phyloP scores from a whole-genome alignment of 768 basidiomycete species.

The Phylloporus arenicola region DNA sequence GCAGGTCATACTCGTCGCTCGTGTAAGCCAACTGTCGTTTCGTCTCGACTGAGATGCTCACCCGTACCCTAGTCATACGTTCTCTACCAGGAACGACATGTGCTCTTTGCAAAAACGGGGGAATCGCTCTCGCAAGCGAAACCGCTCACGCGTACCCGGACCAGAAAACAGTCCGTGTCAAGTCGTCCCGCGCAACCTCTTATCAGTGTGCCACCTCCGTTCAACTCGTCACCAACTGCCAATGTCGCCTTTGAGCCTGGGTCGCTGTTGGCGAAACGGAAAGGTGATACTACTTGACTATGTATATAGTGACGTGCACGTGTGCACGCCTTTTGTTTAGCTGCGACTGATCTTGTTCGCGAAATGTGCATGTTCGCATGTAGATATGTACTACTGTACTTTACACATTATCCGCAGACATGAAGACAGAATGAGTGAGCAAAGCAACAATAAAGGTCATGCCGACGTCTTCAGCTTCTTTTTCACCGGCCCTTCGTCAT shows the following conservation, averaged over 20 bases:
- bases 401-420: conserved; percentile 14
- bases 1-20: conserved; percentile 73
- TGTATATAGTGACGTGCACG: background rate
- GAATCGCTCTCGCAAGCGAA: conserved; percentile 27
- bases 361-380: conserved; percentile 8
- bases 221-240: conserved; percentile 25
- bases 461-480: conserved; percentile 66
- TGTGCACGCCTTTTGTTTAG: background rate
- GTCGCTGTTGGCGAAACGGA: conserved; percentile 60
- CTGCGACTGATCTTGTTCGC: conserved; percentile 6
- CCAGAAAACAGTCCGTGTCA: conserved; percentile 33
- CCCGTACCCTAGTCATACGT: conserved; percentile 62
- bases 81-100: conserved; percentile 71
- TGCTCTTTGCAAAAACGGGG: conserved; percentile 37
- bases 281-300: conserved; percentile 24
- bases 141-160: conserved; percentile 33
- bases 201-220: conserved; percentile 41
- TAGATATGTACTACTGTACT: conserved; percentile 20
- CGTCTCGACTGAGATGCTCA: conserved; percentile 3
- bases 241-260: conserved; percentile 65
- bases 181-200: conserved; percentile 43
- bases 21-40: conserved; percentile 44
- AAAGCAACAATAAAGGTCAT: conserved; percentile 13
- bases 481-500: conserved; percentile 55
- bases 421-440: background rate